A percentile compares a stretch with the other conserved stretches of the same genome.
These are phyloP conservation scores for Aspergillus sp. DNA, from an alignment of 2,329 filamentous ascomycete genomes.

Conservation along the genomic window DNA sequence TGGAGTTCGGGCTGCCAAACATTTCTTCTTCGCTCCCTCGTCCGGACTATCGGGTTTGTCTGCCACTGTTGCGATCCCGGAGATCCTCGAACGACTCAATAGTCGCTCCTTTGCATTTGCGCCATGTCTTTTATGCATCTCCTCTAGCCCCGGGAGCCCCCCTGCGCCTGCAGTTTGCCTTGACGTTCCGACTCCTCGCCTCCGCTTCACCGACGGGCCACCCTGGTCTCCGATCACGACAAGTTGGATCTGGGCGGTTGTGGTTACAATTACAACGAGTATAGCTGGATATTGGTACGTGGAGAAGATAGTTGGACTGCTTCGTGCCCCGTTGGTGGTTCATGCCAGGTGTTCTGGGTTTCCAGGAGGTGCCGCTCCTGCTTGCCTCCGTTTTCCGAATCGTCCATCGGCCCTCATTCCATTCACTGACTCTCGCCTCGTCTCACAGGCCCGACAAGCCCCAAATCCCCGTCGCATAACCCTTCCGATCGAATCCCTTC, in stretches of 20 bases:
- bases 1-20: constrained; percentile 22
- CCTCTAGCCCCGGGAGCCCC: constrained; percentile 17
- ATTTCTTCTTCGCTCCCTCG: constrained; percentile 18
- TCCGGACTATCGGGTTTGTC: constrained; percentile 6
- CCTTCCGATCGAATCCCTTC: neutral
- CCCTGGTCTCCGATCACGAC: constrained; percentile 13
- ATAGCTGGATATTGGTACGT: constrained; percentile 7
- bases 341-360: neutral
- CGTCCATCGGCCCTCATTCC: constrained; percentile 7
- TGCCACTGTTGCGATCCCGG: constrained; percentile 4
- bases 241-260: neutral
- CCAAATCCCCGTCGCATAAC: neutral
- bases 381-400: constrained; percentile 10
- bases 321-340: constrained; percentile 5
- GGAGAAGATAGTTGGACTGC: neutral
- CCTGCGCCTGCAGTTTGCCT: constrained; percentile 21
- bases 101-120: constrained; percentile 11
- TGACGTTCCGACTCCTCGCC: constrained; percentile 21
- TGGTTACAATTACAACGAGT: neutral
- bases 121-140: constrained; percentile 14
- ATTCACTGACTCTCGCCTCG: constrained; percentile 9
- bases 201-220: constrained; percentile 21
- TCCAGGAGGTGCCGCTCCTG: constrained; percentile 16
- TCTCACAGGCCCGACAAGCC: neutral
- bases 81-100: constrained; percentile 12